These are phyloP conservation scores for Diplodia scrobiculata DNA, from an alignment of 2,329 filamentous ascomycete species.

Conservation along the genomic window DNA sequence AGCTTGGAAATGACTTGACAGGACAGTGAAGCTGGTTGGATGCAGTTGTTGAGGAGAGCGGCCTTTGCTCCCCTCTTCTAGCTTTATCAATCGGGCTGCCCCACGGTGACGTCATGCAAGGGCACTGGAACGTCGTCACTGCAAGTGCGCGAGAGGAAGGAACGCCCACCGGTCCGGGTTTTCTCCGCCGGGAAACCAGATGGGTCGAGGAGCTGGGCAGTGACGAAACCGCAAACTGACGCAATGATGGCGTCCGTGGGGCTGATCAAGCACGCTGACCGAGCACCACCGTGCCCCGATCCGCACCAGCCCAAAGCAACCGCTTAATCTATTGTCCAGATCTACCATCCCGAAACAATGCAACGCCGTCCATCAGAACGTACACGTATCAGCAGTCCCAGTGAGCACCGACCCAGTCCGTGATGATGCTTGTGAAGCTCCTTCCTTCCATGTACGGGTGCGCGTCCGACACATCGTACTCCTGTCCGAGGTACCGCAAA, in stretches of 20 bases:
- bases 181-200: not conserved
- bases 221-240: slow-evolving; percentile 23
- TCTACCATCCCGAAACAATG: not conserved
- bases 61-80: not conserved
- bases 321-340: not conserved
- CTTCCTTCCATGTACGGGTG: slow-evolving; percentile 55
- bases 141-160: not conserved
- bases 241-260: not conserved
- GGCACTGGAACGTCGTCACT: slow-evolving; percentile 18
- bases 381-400: slow-evolving; percentile 47
- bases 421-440: slow-evolving; percentile 60
- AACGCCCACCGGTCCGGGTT: slow-evolving; percentile 3
- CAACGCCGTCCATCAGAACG: not conserved
- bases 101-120: slow-evolving; percentile 26
- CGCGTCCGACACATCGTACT: slow-evolving; percentile 55
- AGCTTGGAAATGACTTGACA: not conserved
- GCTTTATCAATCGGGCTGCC: slow-evolving; percentile 19
- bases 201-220: not conserved
- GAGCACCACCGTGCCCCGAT: not conserved
- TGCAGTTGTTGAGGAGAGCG: not conserved
- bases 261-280: slow-evolving; percentile 22
- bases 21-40: not conserved
- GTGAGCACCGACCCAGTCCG: slow-evolving; percentile 60
- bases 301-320: slow-evolving; percentile 2
- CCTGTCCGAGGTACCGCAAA: slow-evolving; percentile 62